Evolutionary conservation across 176 grass and related monocot species (phyloP).

Genomic region (Raddia guianensis): DNA sequence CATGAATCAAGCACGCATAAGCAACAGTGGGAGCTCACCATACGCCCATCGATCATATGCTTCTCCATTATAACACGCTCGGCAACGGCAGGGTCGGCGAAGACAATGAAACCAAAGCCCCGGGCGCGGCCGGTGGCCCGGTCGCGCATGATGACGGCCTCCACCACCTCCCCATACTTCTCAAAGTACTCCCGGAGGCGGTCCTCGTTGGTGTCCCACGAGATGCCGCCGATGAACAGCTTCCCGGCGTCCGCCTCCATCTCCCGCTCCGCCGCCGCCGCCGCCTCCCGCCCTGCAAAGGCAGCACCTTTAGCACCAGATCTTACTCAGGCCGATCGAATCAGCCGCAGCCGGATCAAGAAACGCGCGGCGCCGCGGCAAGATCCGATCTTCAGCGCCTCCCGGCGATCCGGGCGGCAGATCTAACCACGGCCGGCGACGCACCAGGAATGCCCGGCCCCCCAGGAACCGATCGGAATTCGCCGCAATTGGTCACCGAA

Average conservation of each 20-base stretch:
- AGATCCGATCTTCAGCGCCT: constrained; percentile 31
- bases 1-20: constrained; percentile 24
- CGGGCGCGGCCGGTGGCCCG: constrained; percentile 71
- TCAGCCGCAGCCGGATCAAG: constrained; percentile 40
- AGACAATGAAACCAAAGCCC: constrained; percentile 89
- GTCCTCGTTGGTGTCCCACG: constrained; percentile 97
- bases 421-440: constrained; percentile 43
- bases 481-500: constrained; percentile 34
- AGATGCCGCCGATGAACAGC: constrained; percentile 93
- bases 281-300: constrained; percentile 31
- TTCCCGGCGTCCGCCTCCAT: constrained; percentile 86
- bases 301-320: constrained; percentile 54
- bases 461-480: constrained; percentile 45
- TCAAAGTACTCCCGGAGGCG: constrained; percentile 79
- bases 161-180: constrained; percentile 85
- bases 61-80: constrained; percentile 81
- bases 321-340: constrained; percentile 49
- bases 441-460: constrained; percentile 41
- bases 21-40: constrained; percentile 56
- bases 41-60: constrained; percentile 85
- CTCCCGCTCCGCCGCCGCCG: constrained; percentile 24
- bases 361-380: neutral
- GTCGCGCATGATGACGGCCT: constrained; percentile 88
- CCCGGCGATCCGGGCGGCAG: constrained; percentile 29
- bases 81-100: constrained; percentile 65